Conservation (phyloP, 768 basidiomycete genomes). For the Termitomyces sp. region DNA sequence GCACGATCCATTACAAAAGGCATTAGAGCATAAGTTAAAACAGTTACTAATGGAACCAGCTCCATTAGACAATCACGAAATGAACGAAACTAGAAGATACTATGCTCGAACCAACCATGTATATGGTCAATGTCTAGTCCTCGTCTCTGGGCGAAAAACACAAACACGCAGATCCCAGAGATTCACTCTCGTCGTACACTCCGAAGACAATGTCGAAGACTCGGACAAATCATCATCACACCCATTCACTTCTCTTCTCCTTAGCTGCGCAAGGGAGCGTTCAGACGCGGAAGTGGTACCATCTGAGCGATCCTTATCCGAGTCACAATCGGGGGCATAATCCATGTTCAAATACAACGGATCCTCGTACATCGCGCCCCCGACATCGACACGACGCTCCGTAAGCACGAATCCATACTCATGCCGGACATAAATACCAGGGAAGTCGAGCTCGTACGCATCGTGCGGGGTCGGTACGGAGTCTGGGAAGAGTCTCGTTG, state of each 20-base stretch:
- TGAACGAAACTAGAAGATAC: background rate
- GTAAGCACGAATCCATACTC: background rate
- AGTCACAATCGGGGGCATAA: background rate
- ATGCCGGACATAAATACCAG: conserved; percentile 4
- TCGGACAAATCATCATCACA: conserved; percentile 1
- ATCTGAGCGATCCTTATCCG: background rate
- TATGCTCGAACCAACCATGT: background rate
- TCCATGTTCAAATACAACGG: background rate
- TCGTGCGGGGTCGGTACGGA: background rate
- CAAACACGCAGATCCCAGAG: background rate
- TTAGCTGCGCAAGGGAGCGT: conserved; percentile 4
- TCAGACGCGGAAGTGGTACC: conserved; percentile 4
- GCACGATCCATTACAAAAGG: background rate
- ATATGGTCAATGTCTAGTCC: background rate
- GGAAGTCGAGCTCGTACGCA: conserved; percentile 1
- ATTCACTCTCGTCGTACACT: background rate
- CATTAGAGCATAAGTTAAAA: background rate
- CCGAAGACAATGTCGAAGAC: background rate
- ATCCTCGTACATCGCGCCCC: background rate
- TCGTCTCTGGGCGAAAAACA: background rate
- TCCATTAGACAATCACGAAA: background rate
- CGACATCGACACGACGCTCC: conserved; percentile 3
- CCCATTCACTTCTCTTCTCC: conserved; percentile 4
- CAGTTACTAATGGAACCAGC: background rate
- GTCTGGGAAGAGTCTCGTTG: conserved; percentile 6